These are phyloP conservation scores for Aspergillus sparsus DNA, from an alignment of 495 filamentous ascomycete genomes.

Conservation along the genomic window DNA sequence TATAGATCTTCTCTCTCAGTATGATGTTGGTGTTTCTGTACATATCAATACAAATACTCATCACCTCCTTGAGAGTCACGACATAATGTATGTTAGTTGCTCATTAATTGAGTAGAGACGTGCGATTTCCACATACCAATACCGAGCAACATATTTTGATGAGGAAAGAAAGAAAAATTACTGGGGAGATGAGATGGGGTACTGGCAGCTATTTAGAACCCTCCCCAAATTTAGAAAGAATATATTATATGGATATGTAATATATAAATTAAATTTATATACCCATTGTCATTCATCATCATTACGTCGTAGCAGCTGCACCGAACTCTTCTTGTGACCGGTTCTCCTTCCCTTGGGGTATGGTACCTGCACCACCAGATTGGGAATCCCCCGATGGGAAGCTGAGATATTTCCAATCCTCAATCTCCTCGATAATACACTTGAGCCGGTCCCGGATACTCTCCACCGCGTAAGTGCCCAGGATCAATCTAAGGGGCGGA, in stretches of 20 bases:
- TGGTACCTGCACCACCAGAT: not conserved
- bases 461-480: constrained; percentile 94
- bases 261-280: not conserved
- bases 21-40: not conserved
- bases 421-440: constrained; percentile 91
- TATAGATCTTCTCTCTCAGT: not conserved
- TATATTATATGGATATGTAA: too few relatives aligned
- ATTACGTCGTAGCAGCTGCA: not conserved
- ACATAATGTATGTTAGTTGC: too few relatives aligned
- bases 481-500: constrained; percentile 78
- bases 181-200: too few relatives aligned
- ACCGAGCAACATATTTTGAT: too few relatives aligned
- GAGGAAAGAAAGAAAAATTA: too few relatives aligned
- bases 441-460: constrained; percentile 86
- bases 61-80: too few relatives aligned
- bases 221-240: too few relatives aligned
- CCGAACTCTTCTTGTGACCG: not conserved
- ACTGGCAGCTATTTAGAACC: too few relatives aligned
- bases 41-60: not conserved
- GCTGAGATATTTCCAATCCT: constrained; percentile 86
- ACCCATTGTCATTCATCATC: constrained; percentile 2
- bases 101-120: too few relatives aligned
- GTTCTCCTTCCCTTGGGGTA: not conserved
- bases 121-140: too few relatives aligned
- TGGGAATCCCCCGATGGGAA: constrained; percentile 41